phyloP scores from a whole-genome alignment of 1,284 basidiomycete genomes.

The Moniliophthora roreri region DNA sequence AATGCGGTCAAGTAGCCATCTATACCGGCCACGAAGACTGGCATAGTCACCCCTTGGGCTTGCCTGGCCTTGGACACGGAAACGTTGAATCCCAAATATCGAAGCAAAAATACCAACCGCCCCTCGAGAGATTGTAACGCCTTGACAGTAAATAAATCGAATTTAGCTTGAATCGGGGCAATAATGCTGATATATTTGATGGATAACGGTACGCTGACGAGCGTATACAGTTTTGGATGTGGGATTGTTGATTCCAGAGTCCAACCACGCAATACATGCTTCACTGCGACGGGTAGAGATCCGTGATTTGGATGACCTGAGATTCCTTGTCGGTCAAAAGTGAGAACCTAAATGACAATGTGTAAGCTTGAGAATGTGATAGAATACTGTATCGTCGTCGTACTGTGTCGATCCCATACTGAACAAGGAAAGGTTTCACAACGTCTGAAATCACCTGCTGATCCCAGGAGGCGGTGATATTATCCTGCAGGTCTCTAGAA shows the following conservation, averaged over 20 bases:
- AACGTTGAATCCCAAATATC: not conserved
- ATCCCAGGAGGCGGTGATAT: slow-evolving; percentile 73
- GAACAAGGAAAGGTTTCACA: slow-evolving; percentile 58
- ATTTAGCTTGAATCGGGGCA: slow-evolving; percentile 47
- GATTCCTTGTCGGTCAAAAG: slow-evolving; percentile 84
- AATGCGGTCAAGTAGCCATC: slow-evolving; percentile 59
- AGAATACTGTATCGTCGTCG: slow-evolving; percentile 24
- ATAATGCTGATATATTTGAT: slow-evolving; percentile 63
- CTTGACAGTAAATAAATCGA: slow-evolving; percentile 32
- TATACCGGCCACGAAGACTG: slow-evolving; percentile 55
- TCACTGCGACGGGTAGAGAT: slow-evolving; percentile 64
- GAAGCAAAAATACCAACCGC: slow-evolving; percentile 9
- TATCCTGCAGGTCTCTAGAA: slow-evolving; percentile 73
- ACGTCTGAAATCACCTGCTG: slow-evolving; percentile 56
- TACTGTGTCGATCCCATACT: slow-evolving; percentile 66
- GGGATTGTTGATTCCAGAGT: slow-evolving; percentile 20
- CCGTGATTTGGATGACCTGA: slow-evolving; percentile 91
- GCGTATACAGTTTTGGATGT: slow-evolving; percentile 50
- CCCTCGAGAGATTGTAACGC: slow-evolving; percentile 21
- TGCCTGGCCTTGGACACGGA: not conserved
- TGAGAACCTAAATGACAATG: slow-evolving; percentile 67
- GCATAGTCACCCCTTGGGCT: slow-evolving; percentile 22
- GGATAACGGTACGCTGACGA: slow-evolving; percentile 58
- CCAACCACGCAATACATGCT: slow-evolving; percentile 35
- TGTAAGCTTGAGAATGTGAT: slow-evolving; percentile 4